Evolutionary conservation across 2,329 filamentous ascomycete genomes (phyloP), one percentile per base, ranked within the genome.

Genomic region (Neofusicoccum umdonicola): DNA sequence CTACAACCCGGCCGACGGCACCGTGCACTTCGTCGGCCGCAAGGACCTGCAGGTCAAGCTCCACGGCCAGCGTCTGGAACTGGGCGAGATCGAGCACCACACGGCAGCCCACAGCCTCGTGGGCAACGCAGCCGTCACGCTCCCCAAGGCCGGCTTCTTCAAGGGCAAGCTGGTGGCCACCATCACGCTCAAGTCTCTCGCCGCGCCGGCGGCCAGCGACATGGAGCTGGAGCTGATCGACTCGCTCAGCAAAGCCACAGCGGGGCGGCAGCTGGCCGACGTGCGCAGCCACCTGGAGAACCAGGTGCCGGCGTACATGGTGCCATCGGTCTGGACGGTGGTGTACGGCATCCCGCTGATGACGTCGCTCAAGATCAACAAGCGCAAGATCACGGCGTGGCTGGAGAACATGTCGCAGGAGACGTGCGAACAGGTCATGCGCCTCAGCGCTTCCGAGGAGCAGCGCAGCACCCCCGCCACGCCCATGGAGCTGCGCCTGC

Each of bases 241-340:
- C 51, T 56, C 51, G 17, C 35, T 42, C 35, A 42, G 51, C 51
- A 56, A 42, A 42, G 69, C 75, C 69, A 74, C 76, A 58, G 69
- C 73, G 4, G 67, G 15, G 11, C 42, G 22, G 3, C 42, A 39
- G 19, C 58, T 62, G 11, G 44, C 41, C 44, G 44, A 48, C 22
- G 31, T 61, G 19, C 39, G 57, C 44, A 60, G 50, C 27, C 42
- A 62, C 27, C 56, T 69, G 31, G 58, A 65, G 12, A 64, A 69
- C 41, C 48, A 64, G 12, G 56, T 79, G 12, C 77, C 78, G 0
- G 67, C 71, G 35, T 75, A 75, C 65, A 78, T 80, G 77, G 74
- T 79, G 56, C 78, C 78, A 7, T 72, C 72, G 15, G 67, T 76
- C 2, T 79, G 76, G 63, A 74, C 79, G 44, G 76, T 76, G 0